Evolutionary conservation across 495 filamentous ascomycete species (phyloP).

Genomic region (Copromyces sp.): DNA sequence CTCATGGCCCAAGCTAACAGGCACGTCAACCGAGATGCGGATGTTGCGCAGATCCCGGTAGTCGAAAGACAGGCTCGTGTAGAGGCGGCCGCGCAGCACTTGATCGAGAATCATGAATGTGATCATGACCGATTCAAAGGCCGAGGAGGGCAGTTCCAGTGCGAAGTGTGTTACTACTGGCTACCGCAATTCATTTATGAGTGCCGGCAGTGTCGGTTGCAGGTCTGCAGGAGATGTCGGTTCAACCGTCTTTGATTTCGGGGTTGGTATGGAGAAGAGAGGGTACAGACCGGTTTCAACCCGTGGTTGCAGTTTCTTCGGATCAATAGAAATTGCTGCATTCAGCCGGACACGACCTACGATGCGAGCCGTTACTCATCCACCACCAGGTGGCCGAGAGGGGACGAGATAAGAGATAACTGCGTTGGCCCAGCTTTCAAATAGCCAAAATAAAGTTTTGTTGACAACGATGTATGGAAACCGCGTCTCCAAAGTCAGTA

Average conservation of each 20-base stretch:
- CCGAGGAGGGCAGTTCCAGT: not conserved
- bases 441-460: not conserved
- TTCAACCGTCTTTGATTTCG: slow-evolving; percentile 9
- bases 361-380: not conserved
- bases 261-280: not conserved
- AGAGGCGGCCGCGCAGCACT: not conserved
- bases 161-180: slow-evolving; percentile 12
- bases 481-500: not conserved
- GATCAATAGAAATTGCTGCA: not conserved
- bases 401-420: not conserved
- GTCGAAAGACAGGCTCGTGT: not conserved
- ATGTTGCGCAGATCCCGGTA: not conserved
- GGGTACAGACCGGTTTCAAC: not conserved
- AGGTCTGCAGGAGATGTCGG: slow-evolving; percentile 14
- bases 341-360: not conserved
- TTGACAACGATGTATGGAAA: not conserved
- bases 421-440: not conserved
- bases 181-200: slow-evolving; percentile 16
- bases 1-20: slow-evolving; percentile 23
- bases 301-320: not conserved
- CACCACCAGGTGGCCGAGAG: not conserved
- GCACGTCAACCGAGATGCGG: slow-evolving; percentile 22
- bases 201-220: slow-evolving; percentile 12
- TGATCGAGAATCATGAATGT: slow-evolving; percentile 15
- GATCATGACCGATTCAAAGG: slow-evolving; percentile 9